A percentile compares a stretch with the other conserved stretches of the same genome.
These are phyloP conservation scores for Nyssa sinensis DNA, from an alignment of 148 eudicot species.

Conservation along the genomic window DNA sequence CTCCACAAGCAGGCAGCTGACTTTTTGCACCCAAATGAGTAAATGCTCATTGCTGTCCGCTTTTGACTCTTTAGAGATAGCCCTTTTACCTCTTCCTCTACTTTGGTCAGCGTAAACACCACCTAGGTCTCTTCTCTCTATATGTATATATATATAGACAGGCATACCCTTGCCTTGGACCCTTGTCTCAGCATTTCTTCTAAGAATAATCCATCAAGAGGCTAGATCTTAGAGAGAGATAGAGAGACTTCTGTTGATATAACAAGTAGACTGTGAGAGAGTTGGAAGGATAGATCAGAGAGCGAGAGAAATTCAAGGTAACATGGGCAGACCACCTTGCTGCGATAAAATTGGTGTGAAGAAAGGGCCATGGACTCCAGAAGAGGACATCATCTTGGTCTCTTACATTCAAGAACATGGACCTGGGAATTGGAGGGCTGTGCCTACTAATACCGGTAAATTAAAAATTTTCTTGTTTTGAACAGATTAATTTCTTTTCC, in stretches of 20 bases:
- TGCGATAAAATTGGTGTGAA: slow-evolving; percentile 69
- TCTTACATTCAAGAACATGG: slow-evolving; percentile 81
- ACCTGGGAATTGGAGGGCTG: slow-evolving; percentile 81
- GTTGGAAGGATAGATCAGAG: neutral
- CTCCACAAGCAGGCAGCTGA: slow-evolving; percentile 20
- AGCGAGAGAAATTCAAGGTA: slow-evolving; percentile 1
- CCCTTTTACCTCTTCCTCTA: neutral
- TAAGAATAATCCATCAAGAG: neutral
- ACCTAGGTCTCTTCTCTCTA: slow-evolving; percentile 1
- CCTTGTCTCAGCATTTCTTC: slow-evolving; percentile 7
- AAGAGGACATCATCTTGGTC: slow-evolving; percentile 74
- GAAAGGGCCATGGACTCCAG: slow-evolving; percentile 92
- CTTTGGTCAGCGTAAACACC: slow-evolving; percentile 22
- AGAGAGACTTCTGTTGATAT: neutral
- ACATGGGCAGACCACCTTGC: slow-evolving; percentile 79
- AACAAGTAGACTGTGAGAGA: neutral
- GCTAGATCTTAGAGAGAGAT: neutral
- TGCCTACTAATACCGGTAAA: slow-evolving; percentile 73
- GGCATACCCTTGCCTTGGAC: slow-evolving; percentile 12
- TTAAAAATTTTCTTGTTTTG: neutral
- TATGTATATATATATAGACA: slow-evolving; percentile 7
- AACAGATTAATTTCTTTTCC: neutral
- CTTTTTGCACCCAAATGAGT: slow-evolving; percentile 31
- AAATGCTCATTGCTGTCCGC: slow-evolving; percentile 30
- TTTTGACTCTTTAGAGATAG: slow-evolving; percentile 30